Percentiles rank a stretch among this genome's conserved stretches.
phyloP scores from a whole-genome alignment of 495 filamentous ascomycete species.

The Aspergillus cavernicola region DNA sequence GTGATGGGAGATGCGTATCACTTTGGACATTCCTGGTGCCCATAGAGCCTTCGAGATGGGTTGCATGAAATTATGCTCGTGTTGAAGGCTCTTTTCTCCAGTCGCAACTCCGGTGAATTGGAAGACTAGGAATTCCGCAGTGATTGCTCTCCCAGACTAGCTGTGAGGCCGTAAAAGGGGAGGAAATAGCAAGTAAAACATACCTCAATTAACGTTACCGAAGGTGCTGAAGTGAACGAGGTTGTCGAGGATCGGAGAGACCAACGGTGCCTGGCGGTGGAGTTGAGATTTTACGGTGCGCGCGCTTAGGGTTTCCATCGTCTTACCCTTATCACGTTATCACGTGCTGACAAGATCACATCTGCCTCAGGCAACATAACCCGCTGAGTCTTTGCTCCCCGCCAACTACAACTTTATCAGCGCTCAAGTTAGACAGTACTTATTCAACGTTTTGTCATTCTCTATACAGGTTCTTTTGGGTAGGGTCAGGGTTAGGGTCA shows the following conservation, averaged over 20 bases:
- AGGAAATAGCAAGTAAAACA: conserved; percentile 27
- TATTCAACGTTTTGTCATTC: conserved; percentile 23
- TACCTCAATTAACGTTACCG: conserved; percentile 42
- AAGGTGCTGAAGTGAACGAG: conserved; percentile 25
- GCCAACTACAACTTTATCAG: background rate
- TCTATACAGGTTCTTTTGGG: conserved; percentile 32
- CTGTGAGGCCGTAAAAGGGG: conserved; percentile 39
- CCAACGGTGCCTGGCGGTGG: conserved; percentile 13
- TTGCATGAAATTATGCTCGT: too few relatives aligned
- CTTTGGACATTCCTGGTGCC: conserved; percentile 13
- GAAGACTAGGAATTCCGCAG: conserved; percentile 18
- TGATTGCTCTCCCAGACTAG: conserved; percentile 52
- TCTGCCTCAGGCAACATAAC: conserved; percentile 31
- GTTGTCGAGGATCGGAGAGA: conserved; percentile 14
- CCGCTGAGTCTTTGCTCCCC: background rate
- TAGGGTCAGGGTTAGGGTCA: background rate
- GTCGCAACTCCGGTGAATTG: conserved; percentile 15
- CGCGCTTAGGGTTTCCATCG: conserved; percentile 29
- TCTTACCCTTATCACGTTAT: conserved; percentile 27
- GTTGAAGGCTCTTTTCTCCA: conserved; percentile 10
- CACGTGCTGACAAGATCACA: conserved; percentile 21
- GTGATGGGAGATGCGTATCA: conserved; percentile 75
- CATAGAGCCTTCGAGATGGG: conserved; percentile 2
- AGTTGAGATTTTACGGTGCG: conserved; percentile 31
- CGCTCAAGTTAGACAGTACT: background rate